Evolutionary conservation across 2,329 filamentous ascomycete genomes (phyloP).

Genomic region (Coniochaeta prunicola): DNA sequence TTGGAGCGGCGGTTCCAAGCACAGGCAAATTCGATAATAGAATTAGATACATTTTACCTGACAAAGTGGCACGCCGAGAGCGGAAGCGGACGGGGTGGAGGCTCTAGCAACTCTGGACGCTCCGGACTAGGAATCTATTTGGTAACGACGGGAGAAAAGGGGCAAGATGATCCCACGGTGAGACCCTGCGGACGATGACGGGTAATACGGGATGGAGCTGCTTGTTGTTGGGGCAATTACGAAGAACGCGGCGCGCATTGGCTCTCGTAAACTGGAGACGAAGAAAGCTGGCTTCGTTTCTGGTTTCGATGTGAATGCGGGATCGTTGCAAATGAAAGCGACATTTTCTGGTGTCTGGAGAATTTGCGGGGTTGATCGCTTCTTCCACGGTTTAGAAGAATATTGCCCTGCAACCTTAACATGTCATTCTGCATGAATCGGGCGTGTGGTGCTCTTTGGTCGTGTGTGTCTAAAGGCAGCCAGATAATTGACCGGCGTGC

Average conservation of each 20-base stretch:
- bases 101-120: neutral
- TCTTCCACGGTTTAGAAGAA: neutral
- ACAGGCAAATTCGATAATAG: slow-evolving; percentile 7
- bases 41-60: slow-evolving; percentile 12
- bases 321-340: too few relatives aligned
- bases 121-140: neutral
- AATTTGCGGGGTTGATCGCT: neutral
- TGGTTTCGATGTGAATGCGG: too few relatives aligned
- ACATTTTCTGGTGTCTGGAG: neutral
- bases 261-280: neutral
- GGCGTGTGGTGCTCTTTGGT: too few relatives aligned
- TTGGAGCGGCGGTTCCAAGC: neutral
- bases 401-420: neutral
- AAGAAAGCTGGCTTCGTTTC: neutral
- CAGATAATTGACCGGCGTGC: too few relatives aligned
- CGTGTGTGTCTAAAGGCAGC: too few relatives aligned
- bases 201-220: neutral
- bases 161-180: neutral
- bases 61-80: neutral
- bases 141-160: neutral
- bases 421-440: neutral
- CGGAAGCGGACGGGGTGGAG: neutral
- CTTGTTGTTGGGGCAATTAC: neutral
- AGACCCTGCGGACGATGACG: too few relatives aligned
- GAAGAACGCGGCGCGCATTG: neutral